phyloP scores from a whole-genome alignment of 768 basidiomycete genomes.

The Hypsizygus marmoreus region DNA sequence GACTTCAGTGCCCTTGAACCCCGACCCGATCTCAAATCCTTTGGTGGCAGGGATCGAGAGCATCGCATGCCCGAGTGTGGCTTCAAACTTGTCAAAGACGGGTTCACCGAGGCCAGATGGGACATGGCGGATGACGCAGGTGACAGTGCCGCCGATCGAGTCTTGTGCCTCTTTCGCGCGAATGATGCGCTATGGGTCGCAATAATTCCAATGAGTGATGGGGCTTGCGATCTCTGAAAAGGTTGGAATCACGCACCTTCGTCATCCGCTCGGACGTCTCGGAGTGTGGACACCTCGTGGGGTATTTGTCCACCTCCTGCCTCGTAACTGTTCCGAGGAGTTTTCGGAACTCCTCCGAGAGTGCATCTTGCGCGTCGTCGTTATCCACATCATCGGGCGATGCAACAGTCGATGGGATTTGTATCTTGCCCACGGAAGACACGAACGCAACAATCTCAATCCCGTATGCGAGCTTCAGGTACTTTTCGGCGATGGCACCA shows the following conservation, averaged over 20 bases:
- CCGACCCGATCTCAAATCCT: slow-evolving; percentile 96
- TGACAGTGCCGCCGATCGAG: slow-evolving; percentile 98
- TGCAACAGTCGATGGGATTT: slow-evolving; percentile 59
- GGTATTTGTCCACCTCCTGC: slow-evolving; percentile 84
- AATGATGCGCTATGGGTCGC: slow-evolving; percentile 72
- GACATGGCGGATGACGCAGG: slow-evolving; percentile 90
- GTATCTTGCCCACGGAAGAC: slow-evolving; percentile 91
- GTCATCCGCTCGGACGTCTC: slow-evolving; percentile 92
- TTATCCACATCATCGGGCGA: slow-evolving; percentile 48
- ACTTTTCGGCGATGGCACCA: slow-evolving; percentile 97
- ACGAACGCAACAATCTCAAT: slow-evolving; percentile 98
- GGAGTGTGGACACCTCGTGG: slow-evolving; percentile 87
- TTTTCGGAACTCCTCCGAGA: slow-evolving; percentile 81
- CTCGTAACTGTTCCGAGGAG: slow-evolving; percentile 81
- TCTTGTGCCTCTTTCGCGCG: slow-evolving; percentile 89
- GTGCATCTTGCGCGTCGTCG: slow-evolving; percentile 70
- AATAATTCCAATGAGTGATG: slow-evolving; percentile 2
- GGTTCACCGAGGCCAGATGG: slow-evolving; percentile 96
- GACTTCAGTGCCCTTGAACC: slow-evolving; percentile 92
- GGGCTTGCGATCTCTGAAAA: neutral
- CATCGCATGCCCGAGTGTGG: slow-evolving; percentile 95
- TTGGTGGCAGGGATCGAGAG: slow-evolving; percentile 98
- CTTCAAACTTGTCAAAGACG: slow-evolving; percentile 98
- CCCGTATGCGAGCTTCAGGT: slow-evolving; percentile 82
- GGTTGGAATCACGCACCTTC: slow-evolving; percentile 48